Conservation (phyloP, 1,139 yeast species). For the Wickerhamiella infanticola region DNA sequence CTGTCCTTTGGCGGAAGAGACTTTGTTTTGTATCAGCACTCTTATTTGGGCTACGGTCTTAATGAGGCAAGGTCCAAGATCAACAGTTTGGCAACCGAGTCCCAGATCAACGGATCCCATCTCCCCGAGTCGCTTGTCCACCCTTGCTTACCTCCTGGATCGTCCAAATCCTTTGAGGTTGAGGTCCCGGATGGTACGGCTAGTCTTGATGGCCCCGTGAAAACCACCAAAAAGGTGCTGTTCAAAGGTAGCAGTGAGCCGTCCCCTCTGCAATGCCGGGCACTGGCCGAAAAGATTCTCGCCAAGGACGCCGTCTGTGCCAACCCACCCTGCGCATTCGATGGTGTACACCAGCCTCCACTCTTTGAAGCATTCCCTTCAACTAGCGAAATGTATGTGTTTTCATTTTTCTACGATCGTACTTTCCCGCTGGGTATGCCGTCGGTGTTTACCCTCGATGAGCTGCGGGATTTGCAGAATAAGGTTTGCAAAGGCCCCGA, state of each 20-base stretch:
- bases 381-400: slow-evolving; percentile 64
- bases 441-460: slow-evolving; percentile 66
- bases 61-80: slow-evolving; percentile 85
- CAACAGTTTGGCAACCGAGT: slow-evolving; percentile 30
- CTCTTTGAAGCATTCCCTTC: slow-evolving; percentile 56
- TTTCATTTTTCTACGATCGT: slow-evolving; percentile 89
- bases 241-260: slow-evolving; percentile 61
- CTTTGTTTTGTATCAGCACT: slow-evolving; percentile 78
- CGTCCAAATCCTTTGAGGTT: slow-evolving; percentile 39
- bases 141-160: slow-evolving; percentile 82
- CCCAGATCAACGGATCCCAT: slow-evolving; percentile 16
- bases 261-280: slow-evolving; percentile 64
- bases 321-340: slow-evolving; percentile 77
- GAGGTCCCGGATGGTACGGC: slow-evolving; percentile 34
- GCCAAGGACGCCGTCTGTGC: slow-evolving; percentile 70
- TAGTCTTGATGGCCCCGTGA: slow-evolving; percentile 11
- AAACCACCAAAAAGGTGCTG: slow-evolving; percentile 34
- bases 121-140: slow-evolving; percentile 34
- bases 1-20: slow-evolving; percentile 67
- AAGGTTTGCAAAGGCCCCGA: slow-evolving; percentile 73
- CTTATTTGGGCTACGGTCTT: slow-evolving; percentile 90
- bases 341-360: slow-evolving; percentile 94
- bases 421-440: slow-evolving; percentile 94
- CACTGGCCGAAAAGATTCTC: slow-evolving; percentile 63
- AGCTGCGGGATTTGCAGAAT: slow-evolving; percentile 64